A percentile compares a stretch with the other conserved stretches of the same genome.
These are phyloP conservation scores for Fagopyrum homotropicum DNA, from an alignment of 148 eudicot genomes.

Conservation along the genomic window DNA sequence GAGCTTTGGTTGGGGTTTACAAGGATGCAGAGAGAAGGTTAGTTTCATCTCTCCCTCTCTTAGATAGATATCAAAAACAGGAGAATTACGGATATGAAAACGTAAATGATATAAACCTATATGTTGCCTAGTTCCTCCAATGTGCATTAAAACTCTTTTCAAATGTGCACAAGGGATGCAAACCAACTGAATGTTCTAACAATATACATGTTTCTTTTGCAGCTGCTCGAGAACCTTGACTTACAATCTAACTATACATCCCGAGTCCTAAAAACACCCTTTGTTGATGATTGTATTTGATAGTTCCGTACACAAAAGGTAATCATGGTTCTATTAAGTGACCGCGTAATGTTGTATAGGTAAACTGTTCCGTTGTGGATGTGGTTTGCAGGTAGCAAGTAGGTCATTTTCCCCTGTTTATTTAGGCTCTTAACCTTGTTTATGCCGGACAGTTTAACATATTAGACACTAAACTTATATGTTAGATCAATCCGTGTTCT, in stretches of 20 bases:
- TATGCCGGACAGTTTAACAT: background rate
- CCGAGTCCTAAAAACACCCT: conserved; percentile 43
- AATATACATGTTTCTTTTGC: conserved; percentile 15
- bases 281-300: background rate
- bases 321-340: background rate
- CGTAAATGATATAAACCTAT: too few relatives aligned
- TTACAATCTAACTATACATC: conserved; percentile 77
- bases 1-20: conserved; percentile 95
- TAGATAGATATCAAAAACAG: too few relatives aligned
- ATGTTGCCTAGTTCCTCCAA: too few relatives aligned
- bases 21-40: conserved; percentile 83
- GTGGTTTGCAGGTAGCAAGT: background rate
- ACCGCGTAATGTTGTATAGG: background rate
- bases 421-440: background rate
- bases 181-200: background rate
- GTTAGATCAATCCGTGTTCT: too few relatives aligned
- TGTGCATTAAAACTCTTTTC: too few relatives aligned
- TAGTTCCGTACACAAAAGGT: conserved; percentile 1
- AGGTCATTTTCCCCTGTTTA: background rate
- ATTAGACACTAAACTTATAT: background rate
- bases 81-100: too few relatives aligned
- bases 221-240: conserved; percentile 95
- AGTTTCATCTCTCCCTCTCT: conserved; percentile 7
- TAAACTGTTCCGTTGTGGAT: background rate
- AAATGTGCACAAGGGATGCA: background rate